Conservation (phyloP, 768 basidiomycete species). For the Lactarius psammicola region DNA sequence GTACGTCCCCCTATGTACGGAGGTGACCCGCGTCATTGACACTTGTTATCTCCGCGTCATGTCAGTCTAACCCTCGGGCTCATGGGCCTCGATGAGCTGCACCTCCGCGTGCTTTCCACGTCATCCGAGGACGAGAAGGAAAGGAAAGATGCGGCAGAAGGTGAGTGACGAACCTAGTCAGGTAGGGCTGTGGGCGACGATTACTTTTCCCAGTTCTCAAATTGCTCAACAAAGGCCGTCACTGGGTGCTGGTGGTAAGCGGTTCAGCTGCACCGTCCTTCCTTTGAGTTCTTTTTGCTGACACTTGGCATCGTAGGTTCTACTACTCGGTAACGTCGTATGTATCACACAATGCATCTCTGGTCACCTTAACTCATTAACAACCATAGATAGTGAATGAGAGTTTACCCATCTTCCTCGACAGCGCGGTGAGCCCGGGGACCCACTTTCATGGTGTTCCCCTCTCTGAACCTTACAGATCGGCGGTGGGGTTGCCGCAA, state of each 20-base stretch:
- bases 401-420: constrained; percentile 79
- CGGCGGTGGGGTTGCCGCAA: constrained; percentile 72
- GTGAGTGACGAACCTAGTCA: constrained; percentile 37
- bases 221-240: constrained; percentile 50
- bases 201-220: constrained; percentile 40
- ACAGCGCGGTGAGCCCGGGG: constrained; percentile 52
- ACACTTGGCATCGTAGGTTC: constrained; percentile 47
- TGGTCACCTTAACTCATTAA: background rate
- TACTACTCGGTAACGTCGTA: constrained; percentile 87
- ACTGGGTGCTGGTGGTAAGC: constrained; percentile 87
- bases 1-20: constrained; percentile 42
- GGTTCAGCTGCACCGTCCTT: background rate
- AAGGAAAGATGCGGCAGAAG: constrained; percentile 66
- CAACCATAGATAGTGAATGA: constrained; percentile 68
- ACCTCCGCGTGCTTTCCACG: constrained; percentile 78
- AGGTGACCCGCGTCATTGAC: background rate
- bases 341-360: constrained; percentile 31
- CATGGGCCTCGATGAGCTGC: constrained; percentile 92
- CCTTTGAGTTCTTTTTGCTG: constrained; percentile 22
- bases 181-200: background rate
- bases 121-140: constrained; percentile 76
- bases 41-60: background rate
- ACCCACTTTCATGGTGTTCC: background rate
- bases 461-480: constrained; percentile 35
- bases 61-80: constrained; percentile 84